Evolutionary conservation across 2,329 filamentous ascomycete species (phyloP).

Genomic region (Thermothelomyces thermophilus): DNA sequence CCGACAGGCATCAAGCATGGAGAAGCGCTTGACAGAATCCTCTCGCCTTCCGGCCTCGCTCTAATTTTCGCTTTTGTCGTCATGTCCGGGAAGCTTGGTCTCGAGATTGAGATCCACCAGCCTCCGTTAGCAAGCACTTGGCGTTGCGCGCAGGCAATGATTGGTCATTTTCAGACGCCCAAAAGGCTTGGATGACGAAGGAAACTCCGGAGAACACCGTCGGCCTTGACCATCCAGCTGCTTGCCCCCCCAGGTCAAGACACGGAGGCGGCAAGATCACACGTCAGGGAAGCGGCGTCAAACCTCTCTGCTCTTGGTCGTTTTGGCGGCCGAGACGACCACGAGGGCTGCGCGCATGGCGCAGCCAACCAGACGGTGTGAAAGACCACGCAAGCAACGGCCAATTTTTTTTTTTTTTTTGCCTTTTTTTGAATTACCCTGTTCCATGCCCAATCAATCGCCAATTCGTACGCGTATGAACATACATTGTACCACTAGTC

Average conservation of each 20-base stretch:
- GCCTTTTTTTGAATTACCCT: no score
- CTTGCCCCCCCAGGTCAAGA: background rate
- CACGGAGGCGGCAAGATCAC: background rate
- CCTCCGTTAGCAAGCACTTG: conserved; percentile 3
- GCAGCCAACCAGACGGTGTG: background rate
- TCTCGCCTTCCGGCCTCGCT: background rate
- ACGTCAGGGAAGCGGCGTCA: conserved; percentile 8
- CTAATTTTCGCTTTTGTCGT: background rate
- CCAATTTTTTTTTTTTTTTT: background rate
- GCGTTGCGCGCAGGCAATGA: conserved; percentile 8
- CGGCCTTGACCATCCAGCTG: no score
- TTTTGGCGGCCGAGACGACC: no score
- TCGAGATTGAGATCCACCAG: conserved; percentile 10
- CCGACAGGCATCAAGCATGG: no score
- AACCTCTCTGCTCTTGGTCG: no score
- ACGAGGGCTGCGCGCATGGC: no score
- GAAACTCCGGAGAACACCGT: conserved; percentile 8
- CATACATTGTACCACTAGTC: no score
- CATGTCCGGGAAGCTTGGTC: background rate
- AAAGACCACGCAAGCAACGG: background rate
- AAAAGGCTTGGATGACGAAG: conserved; percentile 15
- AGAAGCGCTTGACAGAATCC: no score
- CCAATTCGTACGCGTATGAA: no score
- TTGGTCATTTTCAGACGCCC: conserved; percentile 9
- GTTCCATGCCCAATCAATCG: background rate